These are phyloP conservation scores for Syzygium grande DNA, from an alignment of 345 rosid genomes.

Conservation along the genomic window DNA sequence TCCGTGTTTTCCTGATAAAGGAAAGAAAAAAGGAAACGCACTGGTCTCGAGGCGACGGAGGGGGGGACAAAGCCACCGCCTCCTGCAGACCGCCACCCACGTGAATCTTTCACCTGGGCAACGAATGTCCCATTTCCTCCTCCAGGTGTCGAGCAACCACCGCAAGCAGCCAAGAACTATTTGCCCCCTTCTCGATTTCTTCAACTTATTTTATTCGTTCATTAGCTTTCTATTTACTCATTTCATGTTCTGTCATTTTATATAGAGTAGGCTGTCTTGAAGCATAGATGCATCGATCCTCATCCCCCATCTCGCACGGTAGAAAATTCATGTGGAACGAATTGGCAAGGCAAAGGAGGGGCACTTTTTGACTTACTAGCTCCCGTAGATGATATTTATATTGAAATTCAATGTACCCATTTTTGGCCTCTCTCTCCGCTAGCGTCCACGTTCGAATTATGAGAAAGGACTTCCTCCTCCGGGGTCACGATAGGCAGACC, in stretches of 20 bases:
- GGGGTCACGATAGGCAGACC: background rate
- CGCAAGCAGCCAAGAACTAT: background rate
- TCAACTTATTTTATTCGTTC: background rate
- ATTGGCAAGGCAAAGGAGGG: background rate
- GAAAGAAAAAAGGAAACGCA: background rate
- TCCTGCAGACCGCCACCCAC: slow-evolving; percentile 6
- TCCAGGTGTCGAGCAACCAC: background rate
- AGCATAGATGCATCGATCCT: background rate
- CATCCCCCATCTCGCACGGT: background rate
- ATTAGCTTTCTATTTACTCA: background rate
- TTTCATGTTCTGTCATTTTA: background rate
- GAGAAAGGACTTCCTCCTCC: background rate
- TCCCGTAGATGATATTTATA: background rate
- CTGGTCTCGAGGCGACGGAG: slow-evolving; percentile 1
- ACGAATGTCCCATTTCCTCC: background rate
- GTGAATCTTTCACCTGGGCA: slow-evolving; percentile 8
- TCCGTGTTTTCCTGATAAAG: background rate
- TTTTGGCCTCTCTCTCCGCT: background rate
- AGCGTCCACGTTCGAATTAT: background rate
- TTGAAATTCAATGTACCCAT: background rate
- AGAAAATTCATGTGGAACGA: background rate
- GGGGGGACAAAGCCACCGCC: slow-evolving; percentile 9
- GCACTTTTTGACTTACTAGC: slow-evolving; percentile 3
- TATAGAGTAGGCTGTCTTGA: background rate
- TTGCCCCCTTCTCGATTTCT: background rate